Percentiles rank a stretch among this genome's conserved stretches.
Evolutionary conservation across 768 basidiomycete species (phyloP).

Genomic region (Termitomyces sp.): DNA sequence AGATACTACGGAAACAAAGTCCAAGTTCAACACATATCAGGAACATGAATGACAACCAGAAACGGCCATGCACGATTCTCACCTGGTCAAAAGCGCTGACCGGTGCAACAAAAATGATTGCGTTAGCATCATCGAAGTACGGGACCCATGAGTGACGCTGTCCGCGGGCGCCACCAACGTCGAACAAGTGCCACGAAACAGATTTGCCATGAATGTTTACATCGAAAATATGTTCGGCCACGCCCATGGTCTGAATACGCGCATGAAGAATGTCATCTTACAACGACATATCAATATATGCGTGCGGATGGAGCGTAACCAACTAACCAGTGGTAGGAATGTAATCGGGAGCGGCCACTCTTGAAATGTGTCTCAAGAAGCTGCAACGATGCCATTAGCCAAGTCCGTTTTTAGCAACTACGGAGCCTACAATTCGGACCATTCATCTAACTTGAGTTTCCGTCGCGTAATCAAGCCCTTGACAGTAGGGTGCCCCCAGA

Average conservation of each 20-base stretch:
- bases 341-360: slow-evolving; percentile 66
- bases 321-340: slow-evolving; percentile 66
- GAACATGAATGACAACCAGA: background rate
- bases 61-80: slow-evolving; percentile 7
- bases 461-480: slow-evolving; percentile 62
- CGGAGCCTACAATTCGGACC: slow-evolving; percentile 77
- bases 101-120: slow-evolving; percentile 77
- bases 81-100: slow-evolving; percentile 80
- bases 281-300: slow-evolving; percentile 23
- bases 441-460: slow-evolving; percentile 76
- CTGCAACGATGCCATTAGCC: slow-evolving; percentile 30
- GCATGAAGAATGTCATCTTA: slow-evolving; percentile 84
- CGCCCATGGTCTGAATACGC: slow-evolving; percentile 89
- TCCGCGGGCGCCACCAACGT: slow-evolving; percentile 68
- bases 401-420: slow-evolving; percentile 1
- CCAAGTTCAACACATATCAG: background rate
- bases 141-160: slow-evolving; percentile 80
- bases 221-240: slow-evolving; percentile 79
- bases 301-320: slow-evolving; percentile 5
- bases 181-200: slow-evolving; percentile 71
- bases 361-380: slow-evolving; percentile 69
- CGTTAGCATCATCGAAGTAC: slow-evolving; percentile 71
- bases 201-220: slow-evolving; percentile 74
- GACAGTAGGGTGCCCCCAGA: slow-evolving; percentile 74
- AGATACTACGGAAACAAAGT: slow-evolving; percentile 50